These are phyloP conservation scores for Candida khao-thaluensis DNA, from an alignment of 805 yeast species.

Conservation along the genomic window DNA sequence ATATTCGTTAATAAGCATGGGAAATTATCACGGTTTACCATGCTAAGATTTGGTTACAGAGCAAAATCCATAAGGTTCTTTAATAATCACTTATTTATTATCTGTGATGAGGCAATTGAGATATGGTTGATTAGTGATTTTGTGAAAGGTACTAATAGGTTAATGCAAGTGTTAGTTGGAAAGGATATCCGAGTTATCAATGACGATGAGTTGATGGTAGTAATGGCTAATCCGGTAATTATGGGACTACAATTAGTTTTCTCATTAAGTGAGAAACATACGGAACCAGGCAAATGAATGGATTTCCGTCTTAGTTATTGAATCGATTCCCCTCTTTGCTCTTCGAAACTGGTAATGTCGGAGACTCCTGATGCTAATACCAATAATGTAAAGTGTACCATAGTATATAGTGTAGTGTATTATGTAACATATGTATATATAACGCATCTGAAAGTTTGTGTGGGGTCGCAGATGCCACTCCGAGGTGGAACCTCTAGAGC, in stretches of 20 bases:
- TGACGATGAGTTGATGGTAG: constrained; percentile 23
- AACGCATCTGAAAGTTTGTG: constrained; percentile 5
- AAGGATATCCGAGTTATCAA: constrained; percentile 50
- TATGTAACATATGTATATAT: constrained; percentile 3
- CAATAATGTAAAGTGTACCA: too few relatives aligned
- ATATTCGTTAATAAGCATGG: constrained; percentile 62
- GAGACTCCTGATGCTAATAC: too few relatives aligned
- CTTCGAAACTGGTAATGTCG: too few relatives aligned
- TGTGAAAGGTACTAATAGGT: constrained; percentile 43
- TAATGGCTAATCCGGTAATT: constrained; percentile 65
- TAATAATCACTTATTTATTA: constrained; percentile 39
- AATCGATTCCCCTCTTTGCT: too few relatives aligned
- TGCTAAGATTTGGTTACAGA: constrained; percentile 43
- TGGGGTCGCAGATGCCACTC: constrained; percentile 1
- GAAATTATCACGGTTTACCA: constrained; percentile 44
- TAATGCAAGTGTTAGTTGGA: constrained; percentile 70
- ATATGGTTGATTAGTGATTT: constrained; percentile 57
- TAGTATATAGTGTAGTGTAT: neutral
- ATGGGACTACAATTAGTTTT: constrained; percentile 62
- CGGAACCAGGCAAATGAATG: too few relatives aligned
- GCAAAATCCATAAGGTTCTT: constrained; percentile 36
- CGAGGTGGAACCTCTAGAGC: too few relatives aligned
- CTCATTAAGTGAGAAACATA: constrained; percentile 14
- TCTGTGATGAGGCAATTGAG: constrained; percentile 68
- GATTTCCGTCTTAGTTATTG: too few relatives aligned